Percentiles rank a stretch among this genome's conserved stretches.
These are phyloP conservation scores for Somion occarium DNA, from an alignment of 1,284 basidiomycete genomes.

Conservation along the genomic window DNA sequence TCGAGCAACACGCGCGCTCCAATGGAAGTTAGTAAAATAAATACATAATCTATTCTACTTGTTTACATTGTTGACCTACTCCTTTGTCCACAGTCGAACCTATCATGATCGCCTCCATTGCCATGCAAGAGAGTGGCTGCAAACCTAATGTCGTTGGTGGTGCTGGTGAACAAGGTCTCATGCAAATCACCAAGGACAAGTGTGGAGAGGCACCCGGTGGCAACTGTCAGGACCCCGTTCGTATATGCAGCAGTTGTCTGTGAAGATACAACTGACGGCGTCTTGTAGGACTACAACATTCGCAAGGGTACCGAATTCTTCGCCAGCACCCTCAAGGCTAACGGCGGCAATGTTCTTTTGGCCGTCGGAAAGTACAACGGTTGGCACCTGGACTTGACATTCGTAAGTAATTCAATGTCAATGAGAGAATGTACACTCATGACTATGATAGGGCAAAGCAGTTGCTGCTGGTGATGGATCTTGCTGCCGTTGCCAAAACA, in stretches of 20 bases:
- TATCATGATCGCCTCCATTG: slow-evolving; percentile 79
- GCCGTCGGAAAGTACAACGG: slow-evolving; percentile 79
- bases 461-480: slow-evolving; percentile 47
- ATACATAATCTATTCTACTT: background rate
- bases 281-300: slow-evolving; percentile 63
- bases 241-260: slow-evolving; percentile 21
- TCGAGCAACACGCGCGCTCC: slow-evolving; percentile 59
- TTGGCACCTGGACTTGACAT: slow-evolving; percentile 62
- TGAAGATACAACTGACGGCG: background rate
- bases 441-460: slow-evolving; percentile 40
- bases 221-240: slow-evolving; percentile 63
- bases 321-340: slow-evolving; percentile 41
- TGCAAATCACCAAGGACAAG: slow-evolving; percentile 83
- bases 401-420: slow-evolving; percentile 32
- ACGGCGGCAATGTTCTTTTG: slow-evolving; percentile 56
- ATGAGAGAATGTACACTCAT: slow-evolving; percentile 7
- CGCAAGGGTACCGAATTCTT: slow-evolving; percentile 59
- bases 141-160: slow-evolving; percentile 67
- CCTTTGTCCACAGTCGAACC: slow-evolving; percentile 42
- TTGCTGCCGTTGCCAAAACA: slow-evolving; percentile 76
- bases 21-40: slow-evolving; percentile 43
- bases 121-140: slow-evolving; percentile 80
- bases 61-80: slow-evolving; percentile 2
- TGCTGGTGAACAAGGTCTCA: slow-evolving; percentile 78
- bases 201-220: slow-evolving; percentile 61